Evolutionary conservation across 208 protist genomes (phyloP), one percentile per base, ranked within the genome.

Genomic region (Naegleria gruberi): DNA sequence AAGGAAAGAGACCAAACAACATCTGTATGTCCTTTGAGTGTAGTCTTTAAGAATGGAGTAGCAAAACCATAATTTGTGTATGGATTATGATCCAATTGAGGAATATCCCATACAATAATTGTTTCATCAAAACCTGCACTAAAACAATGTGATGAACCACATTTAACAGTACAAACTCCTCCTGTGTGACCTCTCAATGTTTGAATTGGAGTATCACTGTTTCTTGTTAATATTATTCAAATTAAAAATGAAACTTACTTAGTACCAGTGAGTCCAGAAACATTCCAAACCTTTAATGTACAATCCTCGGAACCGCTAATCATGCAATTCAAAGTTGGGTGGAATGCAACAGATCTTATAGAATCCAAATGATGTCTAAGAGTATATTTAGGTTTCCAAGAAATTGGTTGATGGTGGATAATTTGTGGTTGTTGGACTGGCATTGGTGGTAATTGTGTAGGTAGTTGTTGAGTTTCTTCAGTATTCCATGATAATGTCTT

Each of bases 261-360:
- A 51, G 82, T 51, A 10, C 30, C 30, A 23, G 15, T 65, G 30
- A 65, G 51, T 65, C 84, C 37, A 12, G 55, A 57, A 0, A 91
- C 41, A 77, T 90, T 87, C 91, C 91, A 92, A 19, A 92, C n/a
- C 85, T 91, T 92, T 45, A 91, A 2, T 15, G 90, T 91, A 46
- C 40, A 34, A 47, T 92, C 91, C 34, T 92, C 91, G 4, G 87
- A 89, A 23, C 40, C 91, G 8, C 73, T 65, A 30, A 92, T 77
- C 46, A 92, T 30, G 8, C 42, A n/a, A 44, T 41, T 82, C n/a
- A 90, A 77, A 10, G 19, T 74, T 34, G n/a, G 30, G 83, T 91
- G 89, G 81, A 91, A 92, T 23, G 51, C 51, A 37, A 91, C 26
- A 41, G 90, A 65, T 40, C 91, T 86, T 47, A 92, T 90, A 10